These are phyloP conservation scores for Aspergillus spinulosporus DNA, from an alignment of 2,329 filamentous ascomycete genomes.

Conservation along the genomic window DNA sequence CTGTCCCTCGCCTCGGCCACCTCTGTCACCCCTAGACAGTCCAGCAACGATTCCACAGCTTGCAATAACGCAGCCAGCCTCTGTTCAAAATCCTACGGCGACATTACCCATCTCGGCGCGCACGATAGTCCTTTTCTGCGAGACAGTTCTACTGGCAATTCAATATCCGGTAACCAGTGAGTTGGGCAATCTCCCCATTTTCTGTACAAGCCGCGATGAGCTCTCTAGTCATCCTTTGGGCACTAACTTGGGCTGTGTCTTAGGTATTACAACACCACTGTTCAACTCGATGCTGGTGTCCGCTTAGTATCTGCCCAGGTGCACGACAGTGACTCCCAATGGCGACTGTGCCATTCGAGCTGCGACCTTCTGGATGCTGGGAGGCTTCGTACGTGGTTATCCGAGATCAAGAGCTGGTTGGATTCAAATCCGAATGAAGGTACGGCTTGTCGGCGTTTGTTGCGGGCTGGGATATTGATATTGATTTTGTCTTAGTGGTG, in stretches of 20 bases:
- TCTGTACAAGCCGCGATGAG: background rate
- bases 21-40: conserved; percentile 33
- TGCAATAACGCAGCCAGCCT: conserved; percentile 82
- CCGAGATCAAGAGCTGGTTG: conserved; percentile 67
- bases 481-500: conserved; percentile 52
- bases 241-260: conserved; percentile 4
- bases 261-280: conserved; percentile 64
- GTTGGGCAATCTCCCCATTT: conserved; percentile 14
- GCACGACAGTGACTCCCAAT: conserved; percentile 59
- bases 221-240: background rate
- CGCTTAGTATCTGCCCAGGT: conserved; percentile 72
- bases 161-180: conserved; percentile 69
- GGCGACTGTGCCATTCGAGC: conserved; percentile 70
- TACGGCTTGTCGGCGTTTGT: conserved; percentile 18
- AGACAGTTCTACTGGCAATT: conserved; percentile 61
- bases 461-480: background rate
- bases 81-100: conserved; percentile 70
- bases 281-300: conserved; percentile 69
- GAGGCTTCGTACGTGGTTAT: conserved; percentile 63
- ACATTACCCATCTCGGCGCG: conserved; percentile 75
- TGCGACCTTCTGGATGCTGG: conserved; percentile 71
- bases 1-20: conserved; percentile 32
- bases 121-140: conserved; percentile 73
- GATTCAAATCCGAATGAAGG: conserved; percentile 66
- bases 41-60: conserved; percentile 36